Evolutionary conservation across 345 rosid genomes (phyloP).

Genomic region (Corymbia maculata): DNA sequence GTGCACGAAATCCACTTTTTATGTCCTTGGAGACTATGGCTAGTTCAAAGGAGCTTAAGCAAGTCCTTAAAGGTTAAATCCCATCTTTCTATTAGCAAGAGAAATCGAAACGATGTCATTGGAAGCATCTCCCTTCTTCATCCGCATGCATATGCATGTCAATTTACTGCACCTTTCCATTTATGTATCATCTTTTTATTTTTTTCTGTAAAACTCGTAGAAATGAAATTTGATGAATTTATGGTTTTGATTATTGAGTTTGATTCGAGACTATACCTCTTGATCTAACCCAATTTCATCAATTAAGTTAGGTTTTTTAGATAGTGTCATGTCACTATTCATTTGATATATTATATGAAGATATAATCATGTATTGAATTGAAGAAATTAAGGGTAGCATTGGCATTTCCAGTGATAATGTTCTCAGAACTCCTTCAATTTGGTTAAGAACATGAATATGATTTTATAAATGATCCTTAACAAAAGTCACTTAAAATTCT

Average conservation of each 20-base stretch:
- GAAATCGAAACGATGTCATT: background rate
- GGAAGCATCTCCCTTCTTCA: background rate
- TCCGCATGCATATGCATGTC: background rate
- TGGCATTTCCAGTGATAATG: background rate
- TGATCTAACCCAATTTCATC: background rate
- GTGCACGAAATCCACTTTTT: background rate
- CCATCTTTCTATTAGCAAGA: background rate
- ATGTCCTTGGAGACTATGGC: background rate
- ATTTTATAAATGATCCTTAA: background rate
- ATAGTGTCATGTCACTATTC: background rate
- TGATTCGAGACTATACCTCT: background rate
- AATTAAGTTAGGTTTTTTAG: background rate
- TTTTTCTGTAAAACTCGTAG: background rate
- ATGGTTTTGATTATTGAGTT: background rate
- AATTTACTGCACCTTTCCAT: background rate
- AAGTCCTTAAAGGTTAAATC: background rate
- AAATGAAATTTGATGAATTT: background rate
- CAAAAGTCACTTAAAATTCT: background rate
- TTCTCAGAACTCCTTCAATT: background rate
- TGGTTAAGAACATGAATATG: background rate
- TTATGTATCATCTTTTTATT: background rate
- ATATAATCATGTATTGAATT: background rate
- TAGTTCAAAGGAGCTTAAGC: background rate
- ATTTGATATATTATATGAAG: background rate
- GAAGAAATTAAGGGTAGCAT: background rate